Evolutionary conservation across 176 grass and related monocot genomes (phyloP).

Genomic region (Coix lacrymajobi): DNA sequence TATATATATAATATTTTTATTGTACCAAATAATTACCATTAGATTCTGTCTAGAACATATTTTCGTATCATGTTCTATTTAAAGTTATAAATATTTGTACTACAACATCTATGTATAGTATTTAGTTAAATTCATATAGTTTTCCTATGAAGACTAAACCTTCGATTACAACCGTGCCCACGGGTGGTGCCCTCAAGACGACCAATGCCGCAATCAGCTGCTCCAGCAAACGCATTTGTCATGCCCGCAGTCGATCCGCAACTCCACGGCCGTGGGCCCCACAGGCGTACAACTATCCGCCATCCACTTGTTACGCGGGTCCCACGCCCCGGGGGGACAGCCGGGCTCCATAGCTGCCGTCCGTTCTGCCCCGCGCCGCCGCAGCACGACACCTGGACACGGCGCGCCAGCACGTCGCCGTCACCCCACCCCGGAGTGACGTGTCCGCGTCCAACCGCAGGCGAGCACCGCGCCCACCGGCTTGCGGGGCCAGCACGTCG

Average conservation of each 20-base stretch:
- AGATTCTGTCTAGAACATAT: too few relatives aligned
- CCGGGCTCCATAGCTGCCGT: slow-evolving; percentile 4
- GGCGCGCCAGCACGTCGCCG: slow-evolving; percentile 8
- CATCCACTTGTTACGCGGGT: slow-evolving; percentile 14
- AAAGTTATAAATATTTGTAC: too few relatives aligned
- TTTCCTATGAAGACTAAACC: too few relatives aligned
- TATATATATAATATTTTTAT: too few relatives aligned
- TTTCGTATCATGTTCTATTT: too few relatives aligned
- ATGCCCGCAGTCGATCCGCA: background rate
- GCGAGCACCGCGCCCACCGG: background rate
- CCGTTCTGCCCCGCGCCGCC: background rate
- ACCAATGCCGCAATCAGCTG: background rate
- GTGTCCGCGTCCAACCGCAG: background rate
- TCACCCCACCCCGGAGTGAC: background rate
- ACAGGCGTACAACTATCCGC: background rate
- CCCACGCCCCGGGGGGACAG: background rate
- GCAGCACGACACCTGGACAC: background rate
- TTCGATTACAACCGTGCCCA: too few relatives aligned
- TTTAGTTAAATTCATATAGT: too few relatives aligned
- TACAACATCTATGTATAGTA: too few relatives aligned
- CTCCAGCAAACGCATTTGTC: background rate
- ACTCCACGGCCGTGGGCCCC: background rate
- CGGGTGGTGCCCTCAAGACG: too few relatives aligned
- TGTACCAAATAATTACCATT: too few relatives aligned
- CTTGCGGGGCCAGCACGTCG: background rate